Conservation (phyloP, 331 rosid species). For the Telfairia occidentalis region DNA sequence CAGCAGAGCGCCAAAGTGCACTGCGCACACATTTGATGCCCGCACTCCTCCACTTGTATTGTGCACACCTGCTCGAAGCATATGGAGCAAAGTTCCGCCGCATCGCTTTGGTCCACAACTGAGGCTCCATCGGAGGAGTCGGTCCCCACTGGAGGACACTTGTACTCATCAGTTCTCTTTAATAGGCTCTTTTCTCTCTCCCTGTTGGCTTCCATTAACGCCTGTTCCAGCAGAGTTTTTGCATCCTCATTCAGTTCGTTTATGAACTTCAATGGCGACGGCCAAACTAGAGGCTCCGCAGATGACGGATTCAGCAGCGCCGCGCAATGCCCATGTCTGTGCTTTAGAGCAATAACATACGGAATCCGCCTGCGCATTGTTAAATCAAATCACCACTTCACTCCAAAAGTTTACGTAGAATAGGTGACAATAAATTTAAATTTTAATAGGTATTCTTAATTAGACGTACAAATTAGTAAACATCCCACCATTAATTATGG, state of each 20-base stretch:
- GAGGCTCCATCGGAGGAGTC: constrained; percentile 34
- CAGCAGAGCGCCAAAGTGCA: constrained; percentile 84
- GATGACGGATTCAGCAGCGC: constrained; percentile 82
- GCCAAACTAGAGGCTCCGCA: constrained; percentile 98
- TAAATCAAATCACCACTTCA: too few species aligned
- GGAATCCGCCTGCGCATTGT: constrained; percentile 84
- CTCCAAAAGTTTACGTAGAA: too few species aligned
- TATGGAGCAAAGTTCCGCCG: constrained; percentile 68
- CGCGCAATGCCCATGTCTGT: constrained; percentile 66
- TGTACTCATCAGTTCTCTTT: constrained; percentile 45
- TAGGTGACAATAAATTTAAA: too few species aligned
- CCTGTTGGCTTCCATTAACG: constrained; percentile 76
- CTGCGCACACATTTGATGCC: constrained; percentile 99
- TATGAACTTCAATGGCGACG: constrained; percentile 85
- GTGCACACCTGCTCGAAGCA: constrained; percentile 88
- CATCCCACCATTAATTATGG: too few species aligned
- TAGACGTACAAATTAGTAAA: too few species aligned
- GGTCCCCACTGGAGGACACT: constrained; percentile 41
- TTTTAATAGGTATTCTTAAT: too few species aligned
- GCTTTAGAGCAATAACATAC: constrained; percentile 66
- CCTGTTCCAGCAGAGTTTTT: constrained; percentile 74
- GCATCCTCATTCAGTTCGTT: constrained; percentile 82
- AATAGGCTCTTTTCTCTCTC: constrained; percentile 77
- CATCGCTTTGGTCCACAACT: constrained; percentile 33
- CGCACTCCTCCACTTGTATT: constrained; percentile 71